Evolutionary conservation across 768 basidiomycete species (phyloP).

Genomic region (Naganishia antarctica): DNA sequence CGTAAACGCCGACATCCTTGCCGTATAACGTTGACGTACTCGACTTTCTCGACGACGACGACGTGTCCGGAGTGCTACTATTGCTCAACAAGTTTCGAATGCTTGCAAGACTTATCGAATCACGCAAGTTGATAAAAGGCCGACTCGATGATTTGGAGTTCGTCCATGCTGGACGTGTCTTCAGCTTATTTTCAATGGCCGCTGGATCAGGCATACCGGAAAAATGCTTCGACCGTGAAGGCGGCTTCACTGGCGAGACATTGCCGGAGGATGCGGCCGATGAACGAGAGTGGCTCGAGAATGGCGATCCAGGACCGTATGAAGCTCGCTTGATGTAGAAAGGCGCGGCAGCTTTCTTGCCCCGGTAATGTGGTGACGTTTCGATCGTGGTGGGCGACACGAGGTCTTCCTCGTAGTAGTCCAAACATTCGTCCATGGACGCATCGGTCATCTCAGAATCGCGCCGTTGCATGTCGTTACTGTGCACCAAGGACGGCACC

Average conservation of each 20-base stretch:
- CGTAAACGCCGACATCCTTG: background rate
- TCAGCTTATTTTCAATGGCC: background rate
- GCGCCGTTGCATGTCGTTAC: background rate
- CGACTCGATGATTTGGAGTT: background rate
- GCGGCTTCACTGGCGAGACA: constrained; percentile 1
- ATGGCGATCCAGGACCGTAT: constrained; percentile 23
- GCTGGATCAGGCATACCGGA: constrained; percentile 7
- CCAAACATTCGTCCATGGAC: constrained; percentile 8
- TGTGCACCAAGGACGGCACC: constrained; percentile 9
- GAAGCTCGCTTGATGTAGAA: constrained; percentile 18
- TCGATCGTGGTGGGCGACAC: background rate
- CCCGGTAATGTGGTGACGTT: background rate
- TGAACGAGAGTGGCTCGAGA: constrained; percentile 17
- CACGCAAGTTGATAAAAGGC: constrained; percentile 10
- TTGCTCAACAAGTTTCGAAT: constrained; percentile 3
- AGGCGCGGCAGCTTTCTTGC: background rate
- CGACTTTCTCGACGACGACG: background rate
- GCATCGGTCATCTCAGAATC: constrained; percentile 18
- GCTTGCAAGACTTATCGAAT: constrained; percentile 1
- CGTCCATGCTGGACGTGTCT: constrained; percentile 7
- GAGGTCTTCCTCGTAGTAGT: constrained; percentile 3
- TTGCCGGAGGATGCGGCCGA: background rate
- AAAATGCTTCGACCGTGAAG: background rate
- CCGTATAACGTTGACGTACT: constrained; percentile 4
- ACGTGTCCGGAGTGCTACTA: background rate